Percentiles rank a stretch among this genome's conserved stretches.
Conservation (phyloP, 1,139 yeast genomes). For the Saccharomycopsis crataegensis region DNA sequence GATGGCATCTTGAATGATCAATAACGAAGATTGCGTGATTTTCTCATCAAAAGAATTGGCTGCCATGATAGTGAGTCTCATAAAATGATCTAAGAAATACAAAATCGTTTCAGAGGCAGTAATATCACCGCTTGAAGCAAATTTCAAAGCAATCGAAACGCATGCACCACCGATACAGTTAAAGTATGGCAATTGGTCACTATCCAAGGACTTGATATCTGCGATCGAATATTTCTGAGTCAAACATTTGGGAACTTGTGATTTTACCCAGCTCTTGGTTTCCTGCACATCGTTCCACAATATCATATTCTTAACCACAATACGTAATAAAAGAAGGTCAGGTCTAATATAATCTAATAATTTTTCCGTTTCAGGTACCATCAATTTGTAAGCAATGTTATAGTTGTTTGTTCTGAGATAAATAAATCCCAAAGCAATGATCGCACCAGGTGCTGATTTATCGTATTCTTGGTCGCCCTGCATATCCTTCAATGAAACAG, state of each 20-base stretch:
- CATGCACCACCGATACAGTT: conserved; percentile 72
- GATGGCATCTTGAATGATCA: conserved; percentile 51
- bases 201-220: conserved; percentile 27
- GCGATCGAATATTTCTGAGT: conserved; percentile 27
- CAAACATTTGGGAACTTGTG: conserved; percentile 45
- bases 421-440: conserved; percentile 68
- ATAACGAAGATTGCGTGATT: conserved; percentile 49
- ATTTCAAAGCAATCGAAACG: conserved; percentile 65
- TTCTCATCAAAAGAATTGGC: conserved; percentile 49
- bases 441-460: conserved; percentile 75
- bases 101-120: conserved; percentile 55
- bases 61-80: conserved; percentile 44
- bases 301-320: conserved; percentile 63
- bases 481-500: conserved; percentile 58
- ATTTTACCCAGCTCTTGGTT: conserved; percentile 52
- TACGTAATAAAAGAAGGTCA: conserved; percentile 63
- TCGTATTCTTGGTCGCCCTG: conserved; percentile 62
- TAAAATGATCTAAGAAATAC: conserved; percentile 52
- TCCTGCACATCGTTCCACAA: conserved; percentile 65
- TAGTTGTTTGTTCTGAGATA: conserved; percentile 61
- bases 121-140: conserved; percentile 61
- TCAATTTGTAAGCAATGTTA: conserved; percentile 56
- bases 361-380: conserved; percentile 55
- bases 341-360: conserved; percentile 73
- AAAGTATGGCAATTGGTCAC: conserved; percentile 58